A percentile compares a stretch with the other conserved stretches of the same genome.
Conservation (phyloP, 2,329 filamentous ascomycete genomes). For the Pestalotiopsis sp. region DNA sequence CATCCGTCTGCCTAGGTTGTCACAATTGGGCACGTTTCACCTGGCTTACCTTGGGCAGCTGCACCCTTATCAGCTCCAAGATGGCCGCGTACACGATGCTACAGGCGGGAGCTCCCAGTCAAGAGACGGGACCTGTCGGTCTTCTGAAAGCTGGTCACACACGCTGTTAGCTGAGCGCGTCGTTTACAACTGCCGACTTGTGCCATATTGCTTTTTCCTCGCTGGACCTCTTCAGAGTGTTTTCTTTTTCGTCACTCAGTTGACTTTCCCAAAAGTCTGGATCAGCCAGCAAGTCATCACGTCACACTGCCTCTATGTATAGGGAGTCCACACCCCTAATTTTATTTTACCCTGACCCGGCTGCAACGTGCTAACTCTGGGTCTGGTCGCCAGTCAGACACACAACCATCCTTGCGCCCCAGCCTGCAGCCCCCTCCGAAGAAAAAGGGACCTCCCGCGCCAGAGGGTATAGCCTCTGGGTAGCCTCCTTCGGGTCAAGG, state of each 20-base stretch:
- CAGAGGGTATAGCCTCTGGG: conserved; percentile 15
- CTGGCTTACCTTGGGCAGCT: neutral
- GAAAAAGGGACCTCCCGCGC: conserved; percentile 19
- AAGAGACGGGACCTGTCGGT: too few species aligned
- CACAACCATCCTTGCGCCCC: conserved; percentile 8
- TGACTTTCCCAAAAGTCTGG: neutral
- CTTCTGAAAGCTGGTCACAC: neutral
- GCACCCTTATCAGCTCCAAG: neutral
- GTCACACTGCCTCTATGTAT: conserved; percentile 3
- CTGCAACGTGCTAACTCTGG: conserved; percentile 10
- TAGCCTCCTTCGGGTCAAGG: neutral
- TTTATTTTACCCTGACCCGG: conserved; percentile 4
- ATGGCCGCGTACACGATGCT: neutral
- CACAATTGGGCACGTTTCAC: neutral
- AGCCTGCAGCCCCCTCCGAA: conserved; percentile 13
- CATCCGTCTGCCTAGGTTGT: neutral
- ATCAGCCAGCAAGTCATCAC: neutral
- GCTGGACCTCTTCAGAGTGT: neutral
- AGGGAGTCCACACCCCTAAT: conserved; percentile 5
- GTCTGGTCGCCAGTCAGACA: neutral
- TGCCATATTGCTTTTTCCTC: neutral
- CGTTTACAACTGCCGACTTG: conserved; percentile 3
- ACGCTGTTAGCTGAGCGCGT: neutral
- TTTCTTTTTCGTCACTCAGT: neutral
- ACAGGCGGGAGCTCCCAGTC: neutral